These are phyloP conservation scores for Paecilomyces formosus DNA, from an alignment of 2,329 filamentous ascomycete genomes.

Conservation along the genomic window DNA sequence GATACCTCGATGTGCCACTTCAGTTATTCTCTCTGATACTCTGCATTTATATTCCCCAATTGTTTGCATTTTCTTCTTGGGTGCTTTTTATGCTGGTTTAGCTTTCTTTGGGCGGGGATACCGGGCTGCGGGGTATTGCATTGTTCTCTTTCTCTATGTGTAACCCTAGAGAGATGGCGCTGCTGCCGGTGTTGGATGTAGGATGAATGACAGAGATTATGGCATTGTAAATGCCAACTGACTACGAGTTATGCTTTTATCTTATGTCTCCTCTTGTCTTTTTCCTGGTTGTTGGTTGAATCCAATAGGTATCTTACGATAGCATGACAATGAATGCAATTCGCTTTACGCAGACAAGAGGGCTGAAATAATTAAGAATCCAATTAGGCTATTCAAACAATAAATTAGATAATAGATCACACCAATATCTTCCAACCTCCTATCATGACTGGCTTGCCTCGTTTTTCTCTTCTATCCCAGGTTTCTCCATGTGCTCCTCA, in stretches of 20 bases:
- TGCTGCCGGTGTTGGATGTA: background rate
- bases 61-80: background rate
- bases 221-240: background rate
- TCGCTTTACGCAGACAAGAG: no score
- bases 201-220: background rate
- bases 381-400: no score
- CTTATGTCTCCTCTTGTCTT: no score
- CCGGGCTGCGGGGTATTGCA: background rate
- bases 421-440: background rate
- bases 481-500: slow-evolving; percentile 1
- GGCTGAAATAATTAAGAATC: no score
- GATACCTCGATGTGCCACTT: background rate
- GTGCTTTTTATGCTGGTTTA: background rate
- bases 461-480: background rate
- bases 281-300: no score
- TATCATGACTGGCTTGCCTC: background rate
- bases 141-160: background rate
- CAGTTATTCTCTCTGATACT: background rate
- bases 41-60: background rate
- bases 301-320: no score
- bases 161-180: background rate
- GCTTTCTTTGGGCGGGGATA: background rate
- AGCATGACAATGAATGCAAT: no score
- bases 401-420: background rate
- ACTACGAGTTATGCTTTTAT: background rate